These are phyloP conservation scores for Mytilinidion resinicola DNA, from an alignment of 495 filamentous ascomycete genomes.

Conservation along the genomic window DNA sequence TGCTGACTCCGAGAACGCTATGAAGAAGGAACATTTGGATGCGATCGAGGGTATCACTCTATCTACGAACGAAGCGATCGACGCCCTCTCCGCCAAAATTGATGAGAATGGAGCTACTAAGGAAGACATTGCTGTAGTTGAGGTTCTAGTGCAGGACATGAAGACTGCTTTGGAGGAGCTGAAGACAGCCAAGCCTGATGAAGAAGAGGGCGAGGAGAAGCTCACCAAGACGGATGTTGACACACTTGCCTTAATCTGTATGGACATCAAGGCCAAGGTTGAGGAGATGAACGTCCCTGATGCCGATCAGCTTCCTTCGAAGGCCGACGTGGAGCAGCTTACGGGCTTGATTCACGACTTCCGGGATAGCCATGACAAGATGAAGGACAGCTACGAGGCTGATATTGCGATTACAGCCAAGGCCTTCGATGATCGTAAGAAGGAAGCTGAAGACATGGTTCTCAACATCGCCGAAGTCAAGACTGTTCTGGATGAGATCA, in stretches of 20 bases:
- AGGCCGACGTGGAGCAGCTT: constrained; percentile 56
- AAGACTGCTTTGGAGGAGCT: constrained; percentile 68
- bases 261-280: constrained; percentile 70
- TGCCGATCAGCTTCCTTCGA: constrained; percentile 55
- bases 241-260: constrained; percentile 66
- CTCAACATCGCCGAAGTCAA: constrained; percentile 56
- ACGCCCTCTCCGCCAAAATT: constrained; percentile 45
- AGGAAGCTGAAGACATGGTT: constrained; percentile 53
- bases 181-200: constrained; percentile 51
- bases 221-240: constrained; percentile 74
- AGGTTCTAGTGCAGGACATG: constrained; percentile 68
- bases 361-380: constrained; percentile 39
- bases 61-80: constrained; percentile 64
- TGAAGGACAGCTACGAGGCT: constrained; percentile 56
- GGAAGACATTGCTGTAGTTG: constrained; percentile 68
- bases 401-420: constrained; percentile 70
- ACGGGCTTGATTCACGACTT: constrained; percentile 64
- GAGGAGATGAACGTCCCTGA: constrained; percentile 64
- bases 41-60: constrained; percentile 61
- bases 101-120: constrained; percentile 37
- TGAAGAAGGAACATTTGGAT: constrained; percentile 71
- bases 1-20: constrained; percentile 50
- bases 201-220: constrained; percentile 56
- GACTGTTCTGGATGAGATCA: constrained; percentile 50
- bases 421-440: constrained; percentile 69